A percentile compares a stretch with the other conserved stretches of the same genome.
These are phyloP conservation scores for Malus hybrid DNA, from an alignment of 331 rosid species.

Conservation along the genomic window DNA sequence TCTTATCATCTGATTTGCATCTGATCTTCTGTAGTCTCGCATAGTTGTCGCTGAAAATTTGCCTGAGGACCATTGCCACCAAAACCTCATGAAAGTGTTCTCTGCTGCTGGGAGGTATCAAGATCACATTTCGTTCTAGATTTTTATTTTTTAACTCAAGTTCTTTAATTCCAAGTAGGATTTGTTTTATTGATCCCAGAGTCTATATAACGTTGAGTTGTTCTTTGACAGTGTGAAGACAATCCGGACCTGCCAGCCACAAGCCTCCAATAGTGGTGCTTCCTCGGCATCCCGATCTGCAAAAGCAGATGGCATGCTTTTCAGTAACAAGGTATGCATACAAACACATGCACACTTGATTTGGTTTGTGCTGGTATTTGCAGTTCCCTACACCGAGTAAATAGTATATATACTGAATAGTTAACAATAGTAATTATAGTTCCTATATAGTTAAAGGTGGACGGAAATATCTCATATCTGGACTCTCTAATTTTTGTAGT, in stretches of 20 bases:
- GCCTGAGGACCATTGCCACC: slow-evolving; percentile 99
- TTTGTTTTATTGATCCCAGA: slow-evolving; percentile 2
- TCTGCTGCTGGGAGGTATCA: slow-evolving; percentile 88
- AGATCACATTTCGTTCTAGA: not conserved
- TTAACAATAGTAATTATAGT: not conserved
- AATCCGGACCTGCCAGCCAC: slow-evolving; percentile 97
- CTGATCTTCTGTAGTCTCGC: slow-evolving; percentile 53
- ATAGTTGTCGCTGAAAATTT: slow-evolving; percentile 90
- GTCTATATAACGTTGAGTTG: slow-evolving; percentile 1
- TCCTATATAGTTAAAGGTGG: not conserved
- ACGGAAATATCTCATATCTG: slow-evolving; percentile 17
- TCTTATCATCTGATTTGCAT: slow-evolving; percentile 4
- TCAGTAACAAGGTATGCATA: slow-evolving; percentile 68
- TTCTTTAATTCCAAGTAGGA: not conserved
- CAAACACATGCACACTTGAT: not conserved
- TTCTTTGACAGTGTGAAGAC: slow-evolving; percentile 74
- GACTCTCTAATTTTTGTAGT: slow-evolving; percentile 35
- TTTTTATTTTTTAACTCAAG: not conserved
- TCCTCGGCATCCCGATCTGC: slow-evolving; percentile 63
- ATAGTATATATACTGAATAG: not conserved
- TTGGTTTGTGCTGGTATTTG: not conserved
- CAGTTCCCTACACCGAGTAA: not conserved
- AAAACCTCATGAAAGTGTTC: slow-evolving; percentile 89
- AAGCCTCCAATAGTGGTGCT: slow-evolving; percentile 56
- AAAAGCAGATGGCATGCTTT: slow-evolving; percentile 69